Evolutionary conservation across 441 rosid species (phyloP), one percentile per base, ranked within the genome.

Genomic region (Populus hybrid): DNA sequence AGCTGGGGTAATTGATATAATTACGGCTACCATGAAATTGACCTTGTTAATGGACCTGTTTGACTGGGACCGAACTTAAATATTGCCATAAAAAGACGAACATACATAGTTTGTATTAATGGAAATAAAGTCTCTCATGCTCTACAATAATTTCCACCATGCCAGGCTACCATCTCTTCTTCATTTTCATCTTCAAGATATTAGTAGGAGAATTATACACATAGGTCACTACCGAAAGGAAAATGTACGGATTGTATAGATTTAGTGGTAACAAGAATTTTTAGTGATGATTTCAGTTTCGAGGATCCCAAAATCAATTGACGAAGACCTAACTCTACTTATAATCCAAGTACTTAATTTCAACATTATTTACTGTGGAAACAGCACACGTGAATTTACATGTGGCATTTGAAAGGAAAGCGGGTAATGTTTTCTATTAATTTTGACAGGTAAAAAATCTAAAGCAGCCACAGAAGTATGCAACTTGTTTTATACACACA

Each of bases 1-100:
- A 24, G 61, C 28, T 59, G 74, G 20, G 66, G 16, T 35, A 4
- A 57, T n/a, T 24, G 70, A 35, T n/a, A 57, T n/a, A 24, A 61
- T 50, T 64, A 28, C 18, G 50, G 53, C 72, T n/a, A 38, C 34
- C 34, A 3, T 12, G 61, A 61, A 42, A 24, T 14, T 74, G 40
- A 35, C 16, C n/a, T 75, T 28, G 69, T 69, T 11, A 24, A 34
- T 61, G 74, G 81, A 68, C 81, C 77, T 50, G 35, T 24, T 30
- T 63, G 65, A 61, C 46, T 14, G 61, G 66, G 26, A 69, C 50
- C 46, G 38, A 74, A 68, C 77, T 36, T 74, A 26, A 8, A 10
- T n/a, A n/a, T n/a, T 10, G 70, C 70, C 34, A 30, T 8, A 12
- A 30, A 67, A 30, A 3, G 70, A 67, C 34, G 5, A 67, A 8